phyloP scores from a whole-genome alignment of 768 basidiomycete genomes.

The Boletus subparvulus region DNA sequence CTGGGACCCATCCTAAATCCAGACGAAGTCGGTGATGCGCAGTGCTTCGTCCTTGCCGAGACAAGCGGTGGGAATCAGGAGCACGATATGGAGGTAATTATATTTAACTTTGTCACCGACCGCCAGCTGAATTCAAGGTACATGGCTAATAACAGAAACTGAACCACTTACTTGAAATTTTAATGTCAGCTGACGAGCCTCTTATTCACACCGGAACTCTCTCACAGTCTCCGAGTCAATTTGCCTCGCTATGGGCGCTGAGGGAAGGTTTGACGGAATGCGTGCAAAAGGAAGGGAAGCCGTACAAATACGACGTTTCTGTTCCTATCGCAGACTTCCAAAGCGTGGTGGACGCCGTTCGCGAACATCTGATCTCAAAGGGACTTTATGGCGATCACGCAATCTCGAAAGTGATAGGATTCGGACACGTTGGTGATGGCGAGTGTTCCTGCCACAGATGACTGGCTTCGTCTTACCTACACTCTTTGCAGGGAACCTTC shows the following conservation, averaged over 20 bases:
- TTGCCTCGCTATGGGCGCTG: constrained; percentile 85
- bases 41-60: constrained; percentile 91
- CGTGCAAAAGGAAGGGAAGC: constrained; percentile 88
- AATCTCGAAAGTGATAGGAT: constrained; percentile 86
- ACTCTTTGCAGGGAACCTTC: constrained; percentile 71
- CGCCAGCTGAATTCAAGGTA: constrained; percentile 6
- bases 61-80: constrained; percentile 91
- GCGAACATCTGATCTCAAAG: constrained; percentile 66
- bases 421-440: constrained; percentile 98
- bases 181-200: constrained; percentile 70
- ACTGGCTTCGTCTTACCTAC: neutral
- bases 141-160: constrained; percentile 70
- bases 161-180: constrained; percentile 67
- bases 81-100: constrained; percentile 85
- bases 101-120: constrained; percentile 1
- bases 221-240: constrained; percentile 88
- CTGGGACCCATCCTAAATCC: constrained; percentile 75
- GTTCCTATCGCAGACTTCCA: constrained; percentile 87
- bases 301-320: constrained; percentile 96
- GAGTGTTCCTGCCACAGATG: constrained; percentile 27
- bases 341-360: constrained; percentile 77
- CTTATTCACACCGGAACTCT: constrained; percentile 89
- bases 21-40: constrained; percentile 71
- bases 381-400: constrained; percentile 69
- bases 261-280: constrained; percentile 93